Evolutionary conservation across 129 eudicot species (phyloP).

Genomic region (Tanacetum coccineum): DNA sequence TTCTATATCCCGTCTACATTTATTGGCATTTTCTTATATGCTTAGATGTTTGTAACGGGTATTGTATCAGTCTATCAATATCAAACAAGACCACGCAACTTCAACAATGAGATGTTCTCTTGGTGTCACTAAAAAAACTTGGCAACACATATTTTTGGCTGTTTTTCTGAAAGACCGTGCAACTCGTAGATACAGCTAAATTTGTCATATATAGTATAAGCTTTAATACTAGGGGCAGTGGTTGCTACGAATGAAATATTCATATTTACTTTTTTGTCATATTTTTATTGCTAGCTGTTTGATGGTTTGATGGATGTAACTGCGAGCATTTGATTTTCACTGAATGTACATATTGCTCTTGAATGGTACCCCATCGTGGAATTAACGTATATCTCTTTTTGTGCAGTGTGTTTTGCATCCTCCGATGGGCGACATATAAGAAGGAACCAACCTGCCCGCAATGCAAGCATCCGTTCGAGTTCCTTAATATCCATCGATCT

Average conservation of each 20-base stretch:
- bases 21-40: background rate
- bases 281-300: background rate
- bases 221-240: background rate
- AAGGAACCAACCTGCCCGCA: constrained; percentile 84
- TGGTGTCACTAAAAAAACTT: background rate
- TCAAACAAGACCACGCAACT: background rate
- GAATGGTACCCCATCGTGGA: background rate
- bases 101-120: background rate
- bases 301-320: background rate
- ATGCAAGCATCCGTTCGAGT: constrained; percentile 75
- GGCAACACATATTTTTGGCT: background rate
- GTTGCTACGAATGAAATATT: background rate
- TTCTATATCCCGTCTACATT: background rate
- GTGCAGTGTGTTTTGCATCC: constrained; percentile 74
- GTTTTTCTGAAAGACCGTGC: background rate
- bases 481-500: constrained; percentile 63
- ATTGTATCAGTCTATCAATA: background rate
- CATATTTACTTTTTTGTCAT: background rate
- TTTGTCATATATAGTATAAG: background rate
- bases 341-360: background rate
- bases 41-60: constrained; percentile 4
- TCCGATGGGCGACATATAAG: constrained; percentile 82
- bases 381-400: background rate
- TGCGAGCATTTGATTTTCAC: background rate
- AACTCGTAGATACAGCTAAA: too few species aligned